Evolutionary conservation across 306 rosid genomes (phyloP).

Genomic region (Cicer chorassanicum): DNA sequence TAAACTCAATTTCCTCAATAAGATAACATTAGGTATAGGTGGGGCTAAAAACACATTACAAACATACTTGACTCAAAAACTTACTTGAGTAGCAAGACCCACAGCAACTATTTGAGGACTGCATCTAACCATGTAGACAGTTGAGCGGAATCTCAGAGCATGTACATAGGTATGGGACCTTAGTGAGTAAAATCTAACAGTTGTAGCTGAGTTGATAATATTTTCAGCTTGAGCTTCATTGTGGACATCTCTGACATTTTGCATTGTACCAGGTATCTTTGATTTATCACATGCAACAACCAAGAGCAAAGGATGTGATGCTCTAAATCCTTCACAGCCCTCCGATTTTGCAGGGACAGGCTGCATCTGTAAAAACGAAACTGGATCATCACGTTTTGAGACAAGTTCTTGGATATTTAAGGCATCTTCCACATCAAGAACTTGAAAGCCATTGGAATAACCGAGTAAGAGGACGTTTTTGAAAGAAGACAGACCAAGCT

Average conservation of each 20-base stretch:
- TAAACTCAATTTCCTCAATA: conserved; percentile 31
- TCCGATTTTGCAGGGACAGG: conserved; percentile 70
- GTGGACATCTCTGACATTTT: conserved; percentile 73
- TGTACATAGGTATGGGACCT: conserved; percentile 86
- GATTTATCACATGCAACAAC: conserved; percentile 89
- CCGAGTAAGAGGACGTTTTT: conserved; percentile 82
- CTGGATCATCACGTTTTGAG: conserved; percentile 91
- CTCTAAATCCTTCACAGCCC: conserved; percentile 72
- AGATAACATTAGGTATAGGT: conserved; percentile 35
- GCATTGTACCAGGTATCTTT: conserved; percentile 72
- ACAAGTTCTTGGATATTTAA: conserved; percentile 76
- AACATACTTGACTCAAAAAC: conserved; percentile 45
- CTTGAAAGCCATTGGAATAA: conserved; percentile 92
- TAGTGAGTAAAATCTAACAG: conserved; percentile 91
- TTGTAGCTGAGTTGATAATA: conserved; percentile 70
- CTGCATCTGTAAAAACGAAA: conserved; percentile 92
- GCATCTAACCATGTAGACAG: conserved; percentile 95
- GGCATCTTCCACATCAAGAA: conserved; percentile 89
- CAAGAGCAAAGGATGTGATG: conserved; percentile 89
- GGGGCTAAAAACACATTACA: conserved; percentile 36
- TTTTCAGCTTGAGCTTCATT: conserved; percentile 63
- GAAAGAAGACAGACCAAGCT: conserved; percentile 66
- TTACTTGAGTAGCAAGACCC: conserved; percentile 95
- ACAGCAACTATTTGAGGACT: conserved; percentile 89
- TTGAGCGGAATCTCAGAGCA: conserved; percentile 91